phyloP scores from a whole-genome alignment of 768 basidiomycete species.

The Pleurotus tuoliensis region DNA sequence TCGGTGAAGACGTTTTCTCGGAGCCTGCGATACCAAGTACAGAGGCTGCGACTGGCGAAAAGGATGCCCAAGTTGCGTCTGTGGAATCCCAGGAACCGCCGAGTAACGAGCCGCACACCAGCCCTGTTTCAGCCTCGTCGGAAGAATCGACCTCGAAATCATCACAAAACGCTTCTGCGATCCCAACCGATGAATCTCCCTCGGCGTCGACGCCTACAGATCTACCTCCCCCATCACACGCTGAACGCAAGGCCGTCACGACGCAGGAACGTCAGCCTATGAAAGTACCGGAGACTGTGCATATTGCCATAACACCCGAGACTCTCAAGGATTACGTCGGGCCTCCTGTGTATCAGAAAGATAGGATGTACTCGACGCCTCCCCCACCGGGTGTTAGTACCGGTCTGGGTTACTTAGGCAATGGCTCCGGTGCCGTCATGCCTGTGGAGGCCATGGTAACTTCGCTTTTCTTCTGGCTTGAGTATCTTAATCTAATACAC shows the following conservation, averaged over 20 bases:
- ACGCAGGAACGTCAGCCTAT: constrained; percentile 79
- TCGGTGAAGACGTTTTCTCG: constrained; percentile 83
- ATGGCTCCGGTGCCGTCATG: constrained; percentile 96
- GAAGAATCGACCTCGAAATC: constrained; percentile 2
- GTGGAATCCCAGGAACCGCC: constrained; percentile 52
- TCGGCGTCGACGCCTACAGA: constrained; percentile 13
- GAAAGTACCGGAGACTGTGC: constrained; percentile 72
- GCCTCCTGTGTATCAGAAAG: constrained; percentile 92
- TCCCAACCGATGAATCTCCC: constrained; percentile 12
- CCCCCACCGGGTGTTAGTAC: constrained; percentile 94
- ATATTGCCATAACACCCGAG: constrained; percentile 77
- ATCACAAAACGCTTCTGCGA: constrained; percentile 8
- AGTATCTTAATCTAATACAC: not conserved
- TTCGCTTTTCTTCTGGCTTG: not conserved
- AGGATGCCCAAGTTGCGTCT: constrained; percentile 21
- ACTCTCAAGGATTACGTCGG: constrained; percentile 97
- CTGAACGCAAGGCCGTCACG: constrained; percentile 55
- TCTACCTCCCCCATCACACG: constrained; percentile 17
- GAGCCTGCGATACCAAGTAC: constrained; percentile 43
- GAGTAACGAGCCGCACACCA: constrained; percentile 28
- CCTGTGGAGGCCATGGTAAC: constrained; percentile 88
- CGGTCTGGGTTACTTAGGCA: constrained; percentile 93
- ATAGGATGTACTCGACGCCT: constrained; percentile 75
- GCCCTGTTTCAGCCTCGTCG: constrained; percentile 8
- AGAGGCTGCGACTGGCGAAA: constrained; percentile 10